Conservation (phyloP, 106 monocot genomes). For the Phalaenopsis equestris region DNA sequence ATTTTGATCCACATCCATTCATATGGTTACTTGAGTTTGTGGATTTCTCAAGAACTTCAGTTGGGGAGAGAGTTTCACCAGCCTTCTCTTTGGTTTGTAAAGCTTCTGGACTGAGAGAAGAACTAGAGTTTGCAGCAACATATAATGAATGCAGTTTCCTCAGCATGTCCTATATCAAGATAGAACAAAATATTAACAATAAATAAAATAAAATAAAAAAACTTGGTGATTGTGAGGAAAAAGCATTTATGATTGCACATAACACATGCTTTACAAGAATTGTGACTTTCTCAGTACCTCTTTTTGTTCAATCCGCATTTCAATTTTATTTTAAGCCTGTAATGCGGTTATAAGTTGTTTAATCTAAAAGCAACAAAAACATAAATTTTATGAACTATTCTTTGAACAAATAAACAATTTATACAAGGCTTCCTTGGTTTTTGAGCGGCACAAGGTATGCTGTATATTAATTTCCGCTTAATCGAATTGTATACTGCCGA, state of each 20-base stretch:
- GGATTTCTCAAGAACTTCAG: conserved; percentile 9
- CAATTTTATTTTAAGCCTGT: too few species aligned
- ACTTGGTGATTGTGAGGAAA: neutral
- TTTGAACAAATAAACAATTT: too few species aligned
- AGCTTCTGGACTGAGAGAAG: conserved; percentile 8
- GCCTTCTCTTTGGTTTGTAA: conserved; percentile 9
- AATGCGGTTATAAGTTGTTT: too few species aligned
- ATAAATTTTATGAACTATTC: too few species aligned
- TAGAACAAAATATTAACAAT: neutral
- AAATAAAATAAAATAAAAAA: neutral
- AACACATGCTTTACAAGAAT: too few species aligned
- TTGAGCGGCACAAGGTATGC: too few species aligned
- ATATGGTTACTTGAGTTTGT: conserved; percentile 6
- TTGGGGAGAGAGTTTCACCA: conserved; percentile 6
- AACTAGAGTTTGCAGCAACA: conserved; percentile 21
- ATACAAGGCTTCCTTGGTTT: too few species aligned
- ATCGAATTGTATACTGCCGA: too few species aligned
- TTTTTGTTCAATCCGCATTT: too few species aligned
- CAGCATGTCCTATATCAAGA: conserved; percentile 40
- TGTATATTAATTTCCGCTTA: too few species aligned
- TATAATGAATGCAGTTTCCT: conserved; percentile 37
- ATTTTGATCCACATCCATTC: conserved; percentile 13
- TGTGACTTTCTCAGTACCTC: too few species aligned
- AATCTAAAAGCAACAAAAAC: too few species aligned
- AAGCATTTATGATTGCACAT: neutral